phyloP scores from a whole-genome alignment of 2,329 filamentous ascomycete species.

The Fusarium solani-melongenae region DNA sequence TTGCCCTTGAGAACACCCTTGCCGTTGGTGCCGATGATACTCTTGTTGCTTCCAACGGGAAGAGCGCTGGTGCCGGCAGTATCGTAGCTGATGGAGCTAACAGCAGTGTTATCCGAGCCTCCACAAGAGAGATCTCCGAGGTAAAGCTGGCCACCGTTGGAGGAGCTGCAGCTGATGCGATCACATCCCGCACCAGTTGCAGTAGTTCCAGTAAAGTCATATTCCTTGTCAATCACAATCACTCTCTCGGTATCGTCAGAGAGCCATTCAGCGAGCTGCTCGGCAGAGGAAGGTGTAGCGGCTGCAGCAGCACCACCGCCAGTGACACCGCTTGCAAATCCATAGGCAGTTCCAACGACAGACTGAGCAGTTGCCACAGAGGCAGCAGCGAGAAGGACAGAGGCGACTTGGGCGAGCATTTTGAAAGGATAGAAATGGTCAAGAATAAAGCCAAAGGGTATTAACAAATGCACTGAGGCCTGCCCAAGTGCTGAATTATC shows the following conservation, averaged over 20 bases:
- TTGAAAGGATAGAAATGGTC: not conserved
- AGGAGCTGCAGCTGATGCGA: constrained; percentile 44
- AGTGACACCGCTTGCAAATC: constrained; percentile 55
- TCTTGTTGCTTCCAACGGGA: constrained; percentile 45
- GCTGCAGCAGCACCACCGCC: constrained; percentile 62
- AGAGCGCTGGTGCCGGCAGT: constrained; percentile 37
- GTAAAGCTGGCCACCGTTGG: constrained; percentile 43
- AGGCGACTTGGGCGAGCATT: constrained; percentile 6
- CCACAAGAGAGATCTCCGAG: constrained; percentile 45
- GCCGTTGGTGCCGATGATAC: constrained; percentile 38
- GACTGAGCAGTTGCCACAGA: constrained; percentile 39
- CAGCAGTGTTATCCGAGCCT: constrained; percentile 35
- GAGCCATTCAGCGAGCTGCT: constrained; percentile 53
- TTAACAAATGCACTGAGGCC: constrained; percentile 4
- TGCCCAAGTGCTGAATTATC: not conserved
- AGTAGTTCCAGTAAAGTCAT: constrained; percentile 41
- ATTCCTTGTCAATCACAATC: constrained; percentile 42
- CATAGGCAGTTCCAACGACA: constrained; percentile 45
- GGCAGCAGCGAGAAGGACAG: constrained; percentile 32
- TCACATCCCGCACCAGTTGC: constrained; percentile 41
- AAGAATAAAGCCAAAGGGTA: not conserved
- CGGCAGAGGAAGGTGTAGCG: constrained; percentile 54
- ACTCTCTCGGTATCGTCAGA: constrained; percentile 42
- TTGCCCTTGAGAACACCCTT: constrained; percentile 49
- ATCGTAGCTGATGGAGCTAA: constrained; percentile 44